A percentile compares a stretch with the other conserved stretches of the same genome.
phyloP scores from a whole-genome alignment of 2,329 filamentous ascomycete genomes.

The Boeremia lycopersici region DNA sequence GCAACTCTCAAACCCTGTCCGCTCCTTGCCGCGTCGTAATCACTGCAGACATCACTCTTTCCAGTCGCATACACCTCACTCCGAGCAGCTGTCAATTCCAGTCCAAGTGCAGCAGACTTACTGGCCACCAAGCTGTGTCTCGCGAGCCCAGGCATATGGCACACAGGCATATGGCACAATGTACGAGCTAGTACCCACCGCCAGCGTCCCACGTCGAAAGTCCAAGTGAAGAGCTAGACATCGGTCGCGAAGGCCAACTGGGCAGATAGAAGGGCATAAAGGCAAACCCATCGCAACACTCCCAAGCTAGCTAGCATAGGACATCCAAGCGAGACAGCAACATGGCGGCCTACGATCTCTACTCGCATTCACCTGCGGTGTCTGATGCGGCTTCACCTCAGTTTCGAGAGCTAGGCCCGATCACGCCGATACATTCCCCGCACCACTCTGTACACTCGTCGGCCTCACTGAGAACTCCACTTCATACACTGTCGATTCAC shows the following conservation, averaged over 20 bases:
- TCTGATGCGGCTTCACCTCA: slow-evolving; percentile 25
- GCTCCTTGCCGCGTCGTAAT: slow-evolving; percentile 1
- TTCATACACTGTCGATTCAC: slow-evolving; percentile 47
- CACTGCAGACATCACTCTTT: slow-evolving; percentile 1
- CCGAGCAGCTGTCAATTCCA: background rate
- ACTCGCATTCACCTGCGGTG: slow-evolving; percentile 34
- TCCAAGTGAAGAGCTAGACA: slow-evolving; percentile 15
- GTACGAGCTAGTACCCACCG: slow-evolving; percentile 20
- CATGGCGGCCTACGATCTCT: slow-evolving; percentile 29
- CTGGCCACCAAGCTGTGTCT: background rate
- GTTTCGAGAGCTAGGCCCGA: slow-evolving; percentile 23
- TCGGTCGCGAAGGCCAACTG: background rate
- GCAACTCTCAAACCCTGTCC: slow-evolving; percentile 16
- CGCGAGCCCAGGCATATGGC: background rate
- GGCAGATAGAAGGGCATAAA: background rate
- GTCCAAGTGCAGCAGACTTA: background rate
- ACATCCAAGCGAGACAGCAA: slow-evolving; percentile 5
- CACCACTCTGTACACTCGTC: slow-evolving; percentile 45
- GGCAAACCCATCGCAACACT: background rate
- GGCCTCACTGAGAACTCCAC: slow-evolving; percentile 38
- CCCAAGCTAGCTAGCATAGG: background rate
- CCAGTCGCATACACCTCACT: background rate
- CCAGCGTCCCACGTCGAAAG: slow-evolving; percentile 14
- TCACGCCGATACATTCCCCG: slow-evolving; percentile 46
- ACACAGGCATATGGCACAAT: slow-evolving; percentile 19